Evolutionary conservation across 768 basidiomycete genomes (phyloP), one percentile per base, ranked within the genome.

Genomic region (Rhodosporidiobolus sp.): DNA sequence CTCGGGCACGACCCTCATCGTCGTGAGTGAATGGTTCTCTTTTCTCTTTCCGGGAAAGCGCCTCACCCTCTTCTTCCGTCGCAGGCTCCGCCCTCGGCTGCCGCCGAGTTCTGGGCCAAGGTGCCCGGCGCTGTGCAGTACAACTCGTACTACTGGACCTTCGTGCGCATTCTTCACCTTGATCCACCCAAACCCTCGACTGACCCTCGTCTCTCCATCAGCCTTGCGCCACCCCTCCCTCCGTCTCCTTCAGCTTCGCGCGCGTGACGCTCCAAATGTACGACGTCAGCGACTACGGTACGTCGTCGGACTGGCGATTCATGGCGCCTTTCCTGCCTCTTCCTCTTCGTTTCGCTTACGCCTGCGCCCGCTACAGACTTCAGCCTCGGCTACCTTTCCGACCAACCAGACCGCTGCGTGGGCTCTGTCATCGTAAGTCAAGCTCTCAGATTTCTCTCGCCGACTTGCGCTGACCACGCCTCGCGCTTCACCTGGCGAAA

Each of bases 291-390:
- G 28, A 53, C 1, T 55, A 67, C n/a, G 49, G 71, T 67, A 10
- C 32, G 71, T 45, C 45, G n/a, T n/a, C n/a, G n/a, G n/a, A n/a
- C n/a, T n/a, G 26, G 20, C 28, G 7, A 16, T n/a, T 55, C 8
- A 22, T 17, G 3, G 32, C 28, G 28, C 11, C 54, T 9, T 6
- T 4, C 2, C 10, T 26, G 28, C 8, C 32, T 22, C 17, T 26
- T 34, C 5, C 34, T 9, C 14, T 32, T n/a, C 20, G 12, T 26
- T 9, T 35, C 26, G 7, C 6, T 48, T 9, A 12, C 26, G 11
- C 3, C n/a, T 54, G 67, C 67, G 6, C 6, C 14, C 59, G 84
- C 88, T 10, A 84, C 83, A 8, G 94, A 95, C 80, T 94, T 98
- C 82, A 83, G 85, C 78, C 83, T 92, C 24, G 73, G 73, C 2